Evolutionary conservation across 2,329 filamentous ascomycete species (phyloP).

Genomic region (Exophiala sideris): DNA sequence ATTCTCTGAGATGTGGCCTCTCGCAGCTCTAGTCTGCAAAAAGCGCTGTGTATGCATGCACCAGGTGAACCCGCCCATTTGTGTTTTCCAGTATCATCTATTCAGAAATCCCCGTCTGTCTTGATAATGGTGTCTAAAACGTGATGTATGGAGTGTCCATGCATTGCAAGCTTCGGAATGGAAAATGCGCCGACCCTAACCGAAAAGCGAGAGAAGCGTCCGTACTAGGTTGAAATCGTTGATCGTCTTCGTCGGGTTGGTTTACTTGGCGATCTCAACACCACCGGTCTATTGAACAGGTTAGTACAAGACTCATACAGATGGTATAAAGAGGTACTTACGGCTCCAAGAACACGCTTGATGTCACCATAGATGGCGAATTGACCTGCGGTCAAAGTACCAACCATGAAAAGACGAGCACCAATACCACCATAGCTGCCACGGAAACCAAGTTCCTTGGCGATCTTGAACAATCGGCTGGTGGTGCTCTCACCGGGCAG

Average conservation of each 20-base stretch:
- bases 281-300: conserved; percentile 1
- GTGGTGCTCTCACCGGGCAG: conserved; percentile 79
- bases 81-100: conserved; percentile 10
- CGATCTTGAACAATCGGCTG: conserved; percentile 81
- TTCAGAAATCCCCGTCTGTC: conserved; percentile 4
- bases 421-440: conserved; percentile 79
- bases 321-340: background rate
- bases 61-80: background rate
- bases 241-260: background rate
- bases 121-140: conserved; percentile 5
- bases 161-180: background rate
- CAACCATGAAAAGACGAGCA: conserved; percentile 73
- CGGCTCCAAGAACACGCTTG: conserved; percentile 27
- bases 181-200: no score
- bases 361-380: conserved; percentile 82
- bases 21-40: conserved; percentile 5
- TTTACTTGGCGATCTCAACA: conserved; percentile 21
- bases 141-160: background rate
- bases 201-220: background rate
- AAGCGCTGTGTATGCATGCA: conserved; percentile 6
- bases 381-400: conserved; percentile 73
- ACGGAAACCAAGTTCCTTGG: conserved; percentile 74
- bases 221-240: conserved; percentile 7
- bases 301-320: background rate
- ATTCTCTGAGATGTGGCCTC: background rate